A percentile compares a stretch with the other conserved stretches of the same genome.
Conservation (phyloP, 2,329 filamentous ascomycete genomes). For the Grosmannia huntii region DNA sequence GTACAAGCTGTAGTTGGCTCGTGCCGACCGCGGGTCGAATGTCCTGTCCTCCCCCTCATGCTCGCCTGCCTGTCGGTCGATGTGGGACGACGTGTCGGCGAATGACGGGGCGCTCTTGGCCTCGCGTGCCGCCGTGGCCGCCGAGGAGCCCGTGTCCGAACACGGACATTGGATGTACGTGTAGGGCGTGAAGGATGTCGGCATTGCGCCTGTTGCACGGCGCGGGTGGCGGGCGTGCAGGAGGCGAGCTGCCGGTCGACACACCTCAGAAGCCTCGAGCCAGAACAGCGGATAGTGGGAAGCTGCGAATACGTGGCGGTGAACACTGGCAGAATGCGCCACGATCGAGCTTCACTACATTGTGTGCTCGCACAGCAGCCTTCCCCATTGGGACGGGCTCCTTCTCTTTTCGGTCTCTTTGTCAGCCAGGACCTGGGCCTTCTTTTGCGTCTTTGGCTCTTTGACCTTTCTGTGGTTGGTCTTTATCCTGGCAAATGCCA, state of each 20-base stretch:
- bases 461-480: background rate
- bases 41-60: constrained; percentile 62
- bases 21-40: constrained; percentile 74
- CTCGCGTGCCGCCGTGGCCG: constrained; percentile 15
- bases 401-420: background rate
- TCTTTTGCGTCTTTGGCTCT: background rate
- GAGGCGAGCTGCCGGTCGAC: background rate
- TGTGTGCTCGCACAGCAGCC: background rate
- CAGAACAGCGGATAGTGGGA: background rate
- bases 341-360: background rate
- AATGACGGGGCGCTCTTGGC: constrained; percentile 19
- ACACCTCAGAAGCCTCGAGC: background rate
- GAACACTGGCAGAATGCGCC: background rate
- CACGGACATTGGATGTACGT: constrained; percentile 57
- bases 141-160: constrained; percentile 38
- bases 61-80: constrained; percentile 17
- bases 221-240: background rate
- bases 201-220: constrained; percentile 23
- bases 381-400: background rate
- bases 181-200: constrained; percentile 40
- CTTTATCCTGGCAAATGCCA: too few species aligned
- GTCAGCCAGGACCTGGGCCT: background rate
- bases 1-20: constrained; percentile 84
- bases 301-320: background rate
- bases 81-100: constrained; percentile 9